A percentile compares a stretch with the other conserved stretches of the same genome.
phyloP scores from a whole-genome alignment of 805 yeast genomes.

The Wickerhamiella allomyrinae region DNA sequence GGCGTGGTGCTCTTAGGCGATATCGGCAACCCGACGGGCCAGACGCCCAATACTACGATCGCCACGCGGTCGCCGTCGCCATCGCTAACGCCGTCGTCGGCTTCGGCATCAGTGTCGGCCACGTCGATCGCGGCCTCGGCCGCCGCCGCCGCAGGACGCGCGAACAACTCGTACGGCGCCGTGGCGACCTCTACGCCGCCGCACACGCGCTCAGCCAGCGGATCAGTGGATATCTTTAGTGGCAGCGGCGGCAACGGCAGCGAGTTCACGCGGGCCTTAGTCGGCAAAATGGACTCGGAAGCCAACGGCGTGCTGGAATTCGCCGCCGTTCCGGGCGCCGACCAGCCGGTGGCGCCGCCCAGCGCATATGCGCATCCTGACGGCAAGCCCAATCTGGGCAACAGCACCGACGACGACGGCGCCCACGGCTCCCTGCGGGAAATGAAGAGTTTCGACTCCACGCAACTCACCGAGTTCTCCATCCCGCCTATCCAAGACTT shows the following conservation, averaged over 20 bases:
- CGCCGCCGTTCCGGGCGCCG: neutral
- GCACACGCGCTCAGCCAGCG: conserved; percentile 11
- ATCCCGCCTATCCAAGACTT: conserved; percentile 30
- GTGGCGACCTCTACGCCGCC: conserved; percentile 4
- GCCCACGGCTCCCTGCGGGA: neutral
- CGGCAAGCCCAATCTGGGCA: neutral
- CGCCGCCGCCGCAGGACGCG: neutral
- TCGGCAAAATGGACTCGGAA: too few relatives aligned
- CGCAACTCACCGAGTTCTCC: conserved; percentile 20
- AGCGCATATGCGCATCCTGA: neutral
- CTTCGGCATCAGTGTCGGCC: neutral
- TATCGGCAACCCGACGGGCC: conserved; percentile 3
- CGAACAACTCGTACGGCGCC: conserved; percentile 5
- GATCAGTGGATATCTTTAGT: too few relatives aligned
- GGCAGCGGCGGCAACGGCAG: neutral
- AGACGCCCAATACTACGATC: conserved; percentile 4
- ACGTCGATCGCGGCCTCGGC: neutral
- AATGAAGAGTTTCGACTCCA: neutral
- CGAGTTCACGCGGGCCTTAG: too few relatives aligned
- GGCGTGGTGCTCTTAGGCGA: conserved; percentile 43
- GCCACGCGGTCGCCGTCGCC: conserved; percentile 3
- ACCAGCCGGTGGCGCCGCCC: neutral
- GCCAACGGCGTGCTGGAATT: neutral
- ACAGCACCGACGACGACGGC: neutral
- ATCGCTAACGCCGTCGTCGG: neutral